Conservation (phyloP, 371 early-diverging fungal genomes). For the Capniomyces stellatus region DNA sequence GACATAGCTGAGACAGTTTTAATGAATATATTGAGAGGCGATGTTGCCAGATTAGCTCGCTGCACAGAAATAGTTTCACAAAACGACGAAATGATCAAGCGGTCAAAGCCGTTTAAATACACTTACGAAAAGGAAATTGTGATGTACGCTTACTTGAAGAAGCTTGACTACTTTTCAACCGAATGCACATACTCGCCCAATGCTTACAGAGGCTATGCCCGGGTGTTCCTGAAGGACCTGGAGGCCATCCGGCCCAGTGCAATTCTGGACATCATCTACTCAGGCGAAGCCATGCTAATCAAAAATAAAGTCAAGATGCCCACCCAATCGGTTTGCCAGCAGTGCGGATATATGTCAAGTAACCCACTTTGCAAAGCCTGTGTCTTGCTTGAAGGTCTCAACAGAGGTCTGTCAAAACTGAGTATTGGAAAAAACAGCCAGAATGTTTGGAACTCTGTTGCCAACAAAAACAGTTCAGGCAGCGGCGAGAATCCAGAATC, state of each 20-base stretch:
- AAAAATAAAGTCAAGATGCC: conserved; percentile 49
- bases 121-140: conserved; percentile 99
- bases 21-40: conserved; percentile 98
- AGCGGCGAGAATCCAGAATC: no score
- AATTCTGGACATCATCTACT: conserved; percentile 90
- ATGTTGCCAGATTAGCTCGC: conserved; percentile 79
- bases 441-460: neutral
- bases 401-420: conserved; percentile 60
- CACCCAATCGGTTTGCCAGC: conserved; percentile 45
- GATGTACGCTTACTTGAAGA: conserved; percentile 98
- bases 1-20: conserved; percentile 99
- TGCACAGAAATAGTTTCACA: conserved; percentile 88
- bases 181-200: conserved; percentile 99
- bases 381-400: conserved; percentile 78
- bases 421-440: conserved; percentile 10
- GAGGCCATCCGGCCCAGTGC: conserved; percentile 83
- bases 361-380: conserved; percentile 89
- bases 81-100: conserved; percentile 45
- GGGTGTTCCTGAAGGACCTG: conserved; percentile 92
- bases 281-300: conserved; percentile 77
- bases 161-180: conserved; percentile 97
- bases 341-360: conserved; percentile 91
- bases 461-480: neutral
- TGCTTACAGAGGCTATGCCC: conserved; percentile 94
- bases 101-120: conserved; percentile 98